A percentile compares a stretch with the other conserved stretches of the same genome.
Evolutionary conservation across 352 stramenopile species (phyloP).

Genomic region (Globisporangium carolinianum): DNA sequence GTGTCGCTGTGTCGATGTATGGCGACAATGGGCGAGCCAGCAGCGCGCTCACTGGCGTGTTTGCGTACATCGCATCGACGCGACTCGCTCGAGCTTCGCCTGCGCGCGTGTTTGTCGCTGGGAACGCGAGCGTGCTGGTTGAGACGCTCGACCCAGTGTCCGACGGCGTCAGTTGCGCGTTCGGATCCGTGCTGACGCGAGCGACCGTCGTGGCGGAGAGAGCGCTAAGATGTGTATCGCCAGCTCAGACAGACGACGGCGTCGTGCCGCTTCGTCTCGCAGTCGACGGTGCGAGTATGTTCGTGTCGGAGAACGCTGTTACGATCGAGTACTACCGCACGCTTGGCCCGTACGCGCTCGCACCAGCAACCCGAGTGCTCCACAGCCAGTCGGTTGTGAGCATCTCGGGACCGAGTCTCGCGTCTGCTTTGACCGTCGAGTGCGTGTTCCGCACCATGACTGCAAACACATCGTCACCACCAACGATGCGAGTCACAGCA

Average conservation of each 20-base stretch:
- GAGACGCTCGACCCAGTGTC: constrained; percentile 11
- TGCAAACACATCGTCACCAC: not conserved
- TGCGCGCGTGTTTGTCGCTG: constrained; percentile 1
- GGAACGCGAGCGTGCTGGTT: constrained; percentile 15
- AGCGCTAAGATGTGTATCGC: constrained; percentile 24
- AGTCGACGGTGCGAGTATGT: constrained; percentile 4
- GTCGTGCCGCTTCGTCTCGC: constrained; percentile 22
- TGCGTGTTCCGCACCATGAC: constrained; percentile 19
- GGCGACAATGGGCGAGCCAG: not conserved
- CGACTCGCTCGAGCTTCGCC: constrained; percentile 1
- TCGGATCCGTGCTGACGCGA: constrained; percentile 20
- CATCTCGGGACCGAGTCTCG: constrained; percentile 16
- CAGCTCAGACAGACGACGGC: constrained; percentile 10
- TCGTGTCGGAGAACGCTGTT: constrained; percentile 34
- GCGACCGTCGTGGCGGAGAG: constrained; percentile 11
- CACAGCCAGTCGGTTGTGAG: constrained; percentile 19
- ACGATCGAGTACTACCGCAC: constrained; percentile 24
- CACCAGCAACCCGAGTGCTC: constrained; percentile 24
- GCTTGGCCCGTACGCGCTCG: constrained; percentile 9
- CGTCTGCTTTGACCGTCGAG: constrained; percentile 10
- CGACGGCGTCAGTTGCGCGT: constrained; percentile 24
- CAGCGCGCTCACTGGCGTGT: not conserved
- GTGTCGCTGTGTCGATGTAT: constrained; percentile 12
- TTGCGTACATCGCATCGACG: constrained; percentile 14
- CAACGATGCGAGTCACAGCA: constrained; percentile 1